Conservation (phyloP, 2,329 filamentous ascomycete species). For the Fusarium dimerum region DNA sequence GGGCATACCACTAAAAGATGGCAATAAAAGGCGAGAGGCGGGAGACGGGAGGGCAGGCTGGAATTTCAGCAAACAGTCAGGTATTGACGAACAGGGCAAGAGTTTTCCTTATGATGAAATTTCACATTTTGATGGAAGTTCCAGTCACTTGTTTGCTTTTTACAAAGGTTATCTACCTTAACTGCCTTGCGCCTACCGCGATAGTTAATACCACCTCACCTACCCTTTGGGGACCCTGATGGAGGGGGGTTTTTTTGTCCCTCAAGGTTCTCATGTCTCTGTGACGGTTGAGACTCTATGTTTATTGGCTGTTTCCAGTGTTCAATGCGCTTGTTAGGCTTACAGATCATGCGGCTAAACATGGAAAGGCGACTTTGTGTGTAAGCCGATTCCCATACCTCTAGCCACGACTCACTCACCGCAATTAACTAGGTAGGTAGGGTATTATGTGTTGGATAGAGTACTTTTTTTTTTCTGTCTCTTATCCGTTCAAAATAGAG, state of each 20-base stretch:
- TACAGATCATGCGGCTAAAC: background rate
- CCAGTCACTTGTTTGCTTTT: too few species aligned
- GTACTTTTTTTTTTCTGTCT: too few species aligned
- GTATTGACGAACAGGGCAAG: too few species aligned
- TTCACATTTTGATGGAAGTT: too few species aligned
- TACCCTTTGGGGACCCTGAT: background rate
- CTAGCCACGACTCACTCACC: background rate
- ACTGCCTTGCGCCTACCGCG: background rate
- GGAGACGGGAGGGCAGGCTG: too few species aligned
- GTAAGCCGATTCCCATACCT: background rate
- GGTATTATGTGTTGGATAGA: too few species aligned
- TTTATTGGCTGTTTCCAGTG: conserved; percentile 20
- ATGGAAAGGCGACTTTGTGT: background rate
- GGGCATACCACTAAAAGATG: too few species aligned
- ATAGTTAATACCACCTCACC: background rate
- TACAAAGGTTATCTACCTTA: too few species aligned
- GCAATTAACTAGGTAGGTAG: background rate
- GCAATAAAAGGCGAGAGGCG: too few species aligned
- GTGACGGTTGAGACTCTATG: conserved; percentile 5
- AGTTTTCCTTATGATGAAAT: too few species aligned
- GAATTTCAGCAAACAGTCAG: too few species aligned
- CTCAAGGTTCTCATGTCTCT: conserved; percentile 29
- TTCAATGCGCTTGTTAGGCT: conserved; percentile 4
- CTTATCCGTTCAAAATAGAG: background rate
- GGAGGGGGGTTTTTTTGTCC: conserved; percentile 15